These are phyloP conservation scores for Acephala macrosclerotiorum DNA, from an alignment of 2,329 filamentous ascomycete species.

Conservation along the genomic window DNA sequence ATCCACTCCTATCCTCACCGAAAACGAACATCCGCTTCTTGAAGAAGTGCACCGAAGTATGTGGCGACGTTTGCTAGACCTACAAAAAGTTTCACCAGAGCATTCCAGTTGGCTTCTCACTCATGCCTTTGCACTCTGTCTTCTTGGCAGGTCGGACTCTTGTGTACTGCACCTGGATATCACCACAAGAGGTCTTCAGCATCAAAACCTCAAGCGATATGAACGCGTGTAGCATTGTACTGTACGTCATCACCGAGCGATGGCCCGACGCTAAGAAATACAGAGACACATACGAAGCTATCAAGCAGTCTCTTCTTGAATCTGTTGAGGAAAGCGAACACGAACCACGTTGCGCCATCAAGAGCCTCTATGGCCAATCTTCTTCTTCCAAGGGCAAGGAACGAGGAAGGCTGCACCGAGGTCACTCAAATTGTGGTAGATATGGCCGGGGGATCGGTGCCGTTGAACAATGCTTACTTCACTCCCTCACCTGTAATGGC, in stretches of 20 bases:
- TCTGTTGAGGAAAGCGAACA: slow-evolving; percentile 20
- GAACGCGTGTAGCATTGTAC: slow-evolving; percentile 38
- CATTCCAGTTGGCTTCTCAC: slow-evolving; percentile 39
- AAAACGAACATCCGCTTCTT: slow-evolving; percentile 30
- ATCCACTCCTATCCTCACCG: slow-evolving; percentile 33
- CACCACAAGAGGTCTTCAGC: slow-evolving; percentile 36
- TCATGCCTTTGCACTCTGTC: slow-evolving; percentile 43
- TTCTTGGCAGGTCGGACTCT: slow-evolving; percentile 41
- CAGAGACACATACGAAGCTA: slow-evolving; percentile 25
- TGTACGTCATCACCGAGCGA: slow-evolving; percentile 38
- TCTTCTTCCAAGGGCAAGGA: slow-evolving; percentile 12
- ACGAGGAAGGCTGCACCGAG: slow-evolving; percentile 17
- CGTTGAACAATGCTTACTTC: not conserved
- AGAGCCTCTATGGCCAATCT: slow-evolving; percentile 15
- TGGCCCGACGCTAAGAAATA: slow-evolving; percentile 28
- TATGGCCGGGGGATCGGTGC: slow-evolving; percentile 5
- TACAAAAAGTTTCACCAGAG: slow-evolving; percentile 44
- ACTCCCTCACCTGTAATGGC: slow-evolving; percentile 1
- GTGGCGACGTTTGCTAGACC: slow-evolving; percentile 40
- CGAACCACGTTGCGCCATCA: slow-evolving; percentile 14
- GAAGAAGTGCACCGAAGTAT: slow-evolving; percentile 39
- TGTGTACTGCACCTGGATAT: slow-evolving; percentile 43
- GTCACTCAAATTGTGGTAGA: slow-evolving; percentile 18
- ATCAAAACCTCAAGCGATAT: slow-evolving; percentile 39
- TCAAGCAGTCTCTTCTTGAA: slow-evolving; percentile 25